phyloP scores from a whole-genome alignment of 371 early-diverging fungal genomes.

The Gilbertella persicaria region DNA sequence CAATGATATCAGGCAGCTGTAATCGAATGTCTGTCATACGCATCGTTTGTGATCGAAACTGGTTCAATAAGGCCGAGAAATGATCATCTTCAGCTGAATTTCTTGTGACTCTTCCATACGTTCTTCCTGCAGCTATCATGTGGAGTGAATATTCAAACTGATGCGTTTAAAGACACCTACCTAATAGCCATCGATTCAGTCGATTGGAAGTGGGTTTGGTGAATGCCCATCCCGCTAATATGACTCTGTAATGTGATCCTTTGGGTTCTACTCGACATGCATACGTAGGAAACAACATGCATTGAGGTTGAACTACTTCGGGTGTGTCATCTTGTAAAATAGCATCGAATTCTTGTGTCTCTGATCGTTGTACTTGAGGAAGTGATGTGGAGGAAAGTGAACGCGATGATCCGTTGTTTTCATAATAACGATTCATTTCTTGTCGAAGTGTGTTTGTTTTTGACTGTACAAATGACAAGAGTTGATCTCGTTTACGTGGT shows the following conservation, averaged over 20 bases:
- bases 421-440: conserved; percentile 28
- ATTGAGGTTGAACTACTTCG: conserved; percentile 35
- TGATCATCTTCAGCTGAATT: conserved; percentile 44
- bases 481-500: conserved; percentile 20
- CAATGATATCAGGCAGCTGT: conserved; percentile 16
- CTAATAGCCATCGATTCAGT: conserved; percentile 33
- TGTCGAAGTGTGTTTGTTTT: conserved; percentile 22
- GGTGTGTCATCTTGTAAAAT: conserved; percentile 15
- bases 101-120: conserved; percentile 37
- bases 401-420: no score
- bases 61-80: conserved; percentile 38
- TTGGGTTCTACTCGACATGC: conserved; percentile 25
- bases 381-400: conserved; percentile 5
- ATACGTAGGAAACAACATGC: conserved; percentile 47
- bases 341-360: conserved; percentile 27
- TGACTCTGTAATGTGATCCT: conserved; percentile 25
- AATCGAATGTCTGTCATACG: conserved; percentile 19
- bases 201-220: conserved; percentile 39
- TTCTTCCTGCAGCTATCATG: conserved; percentile 41
- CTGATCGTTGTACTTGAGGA: conserved; percentile 12
- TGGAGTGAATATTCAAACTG: no score
- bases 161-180: conserved; percentile 11
- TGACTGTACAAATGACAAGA: conserved; percentile 28
- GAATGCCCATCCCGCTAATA: conserved; percentile 44
- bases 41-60: conserved; percentile 47